Evolutionary conservation across 2,329 filamentous ascomycete species (phyloP), one percentile per base, ranked within the genome.

Genomic region (Davidsoniella australis): DNA sequence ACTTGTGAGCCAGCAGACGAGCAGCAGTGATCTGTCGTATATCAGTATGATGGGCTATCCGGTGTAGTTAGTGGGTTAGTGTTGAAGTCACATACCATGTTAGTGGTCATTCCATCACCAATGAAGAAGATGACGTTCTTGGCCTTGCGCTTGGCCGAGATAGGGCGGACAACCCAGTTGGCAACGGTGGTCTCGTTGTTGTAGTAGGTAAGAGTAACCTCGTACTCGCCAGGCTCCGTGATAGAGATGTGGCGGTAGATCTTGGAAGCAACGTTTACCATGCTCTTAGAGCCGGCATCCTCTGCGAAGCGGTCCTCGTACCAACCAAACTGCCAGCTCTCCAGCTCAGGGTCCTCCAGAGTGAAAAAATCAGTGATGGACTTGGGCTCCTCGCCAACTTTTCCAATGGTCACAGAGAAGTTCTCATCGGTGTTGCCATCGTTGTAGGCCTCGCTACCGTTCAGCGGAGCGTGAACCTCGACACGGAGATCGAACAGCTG

Each of bases 101-200:
- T 84, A 41, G 81, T 85, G 29, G 76, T 80, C 76, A 79, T 80
- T 53, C 76, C 75, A 56, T 78, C 52, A 61, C 85, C 85, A 55
- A 93, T 85, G 65, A 91, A 93, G 55, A 91, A 71, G 57, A 91
- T 76, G 56, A 91, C 77, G 56, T 91, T 91, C 74, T 88, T 91
- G 38, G 84, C 80, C 67, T 77, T 84, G 64, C 82, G 79, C 62
- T 76, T 69, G 50, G 76, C 72, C 36, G 75, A 71, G 26, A 88
- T 64, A 45, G 84, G 77, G 36, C 84, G 78, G 39, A 93, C 85
- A 17, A 75, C 66, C 85, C 85, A 93, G 57, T 77, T 77, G 17
- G 85, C 85, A 48, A 71, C 75, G 4, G 85, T 91, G 53, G 70
- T 80, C 60, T 76, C 72, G 53, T 76, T 76, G 54, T 76, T 75